Base-by-base conservation (phyloP, 129 eudicot genomes). In the Rutidosis leptorrhynchoides region DNA sequence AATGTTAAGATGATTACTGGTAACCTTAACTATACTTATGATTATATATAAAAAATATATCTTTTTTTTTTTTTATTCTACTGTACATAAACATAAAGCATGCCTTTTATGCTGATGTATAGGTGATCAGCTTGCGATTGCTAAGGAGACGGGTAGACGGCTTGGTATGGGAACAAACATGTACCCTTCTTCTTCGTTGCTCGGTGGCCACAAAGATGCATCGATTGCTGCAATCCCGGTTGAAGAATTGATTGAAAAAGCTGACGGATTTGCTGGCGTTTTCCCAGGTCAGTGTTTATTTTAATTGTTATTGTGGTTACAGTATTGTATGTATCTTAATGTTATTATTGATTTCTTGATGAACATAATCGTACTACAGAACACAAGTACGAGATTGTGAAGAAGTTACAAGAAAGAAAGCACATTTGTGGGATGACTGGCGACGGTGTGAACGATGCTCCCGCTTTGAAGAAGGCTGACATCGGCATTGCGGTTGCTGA, bases 41-140 rank as follows among this genome's bases (percentile, higher is more conserved):
- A 2, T 19, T n/a, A n/a, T n/a, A n/a, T n/a, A n/a, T n/a, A n/a
- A n/a, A 66, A 7, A 42, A 2, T 7, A n/a, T n/a, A n/a, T 43
- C 6, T 1, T 65, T 10, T 2, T 3, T 53, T 29, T 46, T 8
- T 62, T 60, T 19, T n/a, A 46, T 27, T 72, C 0, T 45, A 22
- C n/a, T 1, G 1, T 48, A 51, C 1, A 6, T 60, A 52, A 67
- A 51, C 1, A 6, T 60, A 52, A 67, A 32, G 60, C 43, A 58
- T 64, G 2, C 6, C 14, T 14, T 57, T 6, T 40, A 17, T 54
- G 11, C 68, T 5, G 7, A 52, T 66, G 16, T 77, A 20, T 67
- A 88, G 96, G 96, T 76, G 96, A 88, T 60, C 96, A 88, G 77
- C 92, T 88, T 83, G 96, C 96, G 29, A 88, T 88, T 79, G 96